These are phyloP conservation scores for Brassica balearica DNA, from an alignment of 441 rosid genomes.

Conservation along the genomic window DNA sequence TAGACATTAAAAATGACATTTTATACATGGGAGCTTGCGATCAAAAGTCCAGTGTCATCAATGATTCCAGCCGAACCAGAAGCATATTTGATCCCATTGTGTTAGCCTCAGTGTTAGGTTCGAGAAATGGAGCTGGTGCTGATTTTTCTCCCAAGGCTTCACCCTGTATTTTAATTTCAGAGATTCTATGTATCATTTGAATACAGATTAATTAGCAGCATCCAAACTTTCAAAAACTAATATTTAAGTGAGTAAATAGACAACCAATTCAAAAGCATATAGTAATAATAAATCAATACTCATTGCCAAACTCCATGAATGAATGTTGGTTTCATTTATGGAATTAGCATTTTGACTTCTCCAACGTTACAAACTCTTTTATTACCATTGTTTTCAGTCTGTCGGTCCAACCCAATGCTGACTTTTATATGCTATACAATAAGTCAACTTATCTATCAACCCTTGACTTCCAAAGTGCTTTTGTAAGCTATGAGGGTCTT, in stretches of 20 bases:
- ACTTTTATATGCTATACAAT: slow-evolving; percentile 22
- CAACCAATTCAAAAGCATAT: slow-evolving; percentile 19
- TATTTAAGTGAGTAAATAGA: neutral
- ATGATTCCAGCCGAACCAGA: slow-evolving; percentile 68
- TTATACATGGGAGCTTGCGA: slow-evolving; percentile 46
- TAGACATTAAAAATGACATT: neutral
- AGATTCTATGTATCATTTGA: neutral
- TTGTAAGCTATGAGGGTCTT: slow-evolving; percentile 10
- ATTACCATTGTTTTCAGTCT: slow-evolving; percentile 13
- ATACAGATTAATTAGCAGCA: slow-evolving; percentile 24
- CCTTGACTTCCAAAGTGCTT: slow-evolving; percentile 25
- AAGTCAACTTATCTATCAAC: slow-evolving; percentile 37
- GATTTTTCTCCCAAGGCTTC: slow-evolving; percentile 61
- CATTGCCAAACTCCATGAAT: slow-evolving; percentile 31
- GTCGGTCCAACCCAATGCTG: slow-evolving; percentile 32
- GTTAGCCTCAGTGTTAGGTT: slow-evolving; percentile 50
- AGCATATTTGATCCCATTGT: slow-evolving; percentile 65
- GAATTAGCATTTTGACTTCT: slow-evolving; percentile 35
- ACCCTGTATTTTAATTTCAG: slow-evolving; percentile 45
- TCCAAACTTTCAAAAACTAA: slow-evolving; percentile 1
- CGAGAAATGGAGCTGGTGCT: slow-evolving; percentile 58
- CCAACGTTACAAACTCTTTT: neutral
- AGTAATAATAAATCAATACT: neutral
- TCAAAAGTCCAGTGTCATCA: slow-evolving; percentile 57
- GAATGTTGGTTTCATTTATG: slow-evolving; percentile 6